Conservation (phyloP, 176 grass and related monocot genomes). For the Chrysopogon serrulatus region DNA sequence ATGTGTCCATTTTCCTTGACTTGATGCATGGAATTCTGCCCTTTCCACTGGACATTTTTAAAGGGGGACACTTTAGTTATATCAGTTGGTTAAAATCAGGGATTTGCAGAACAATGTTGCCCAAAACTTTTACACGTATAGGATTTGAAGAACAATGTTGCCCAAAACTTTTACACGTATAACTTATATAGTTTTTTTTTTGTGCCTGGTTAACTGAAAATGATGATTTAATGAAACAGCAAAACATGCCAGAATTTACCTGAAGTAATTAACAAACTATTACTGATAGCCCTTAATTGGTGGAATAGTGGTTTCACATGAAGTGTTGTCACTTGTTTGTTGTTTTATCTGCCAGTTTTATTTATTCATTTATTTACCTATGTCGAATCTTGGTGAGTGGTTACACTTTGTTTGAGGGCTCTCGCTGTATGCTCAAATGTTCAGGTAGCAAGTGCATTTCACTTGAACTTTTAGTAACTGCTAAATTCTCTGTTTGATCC, state of each 20-base stretch:
- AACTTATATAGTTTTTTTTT: background rate
- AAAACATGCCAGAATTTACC: background rate
- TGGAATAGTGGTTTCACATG: background rate
- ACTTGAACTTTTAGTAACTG: background rate
- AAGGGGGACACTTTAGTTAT: background rate
- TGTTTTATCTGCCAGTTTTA: background rate
- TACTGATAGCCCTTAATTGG: background rate
- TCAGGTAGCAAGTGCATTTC: background rate
- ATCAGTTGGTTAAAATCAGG: background rate
- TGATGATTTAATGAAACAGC: background rate
- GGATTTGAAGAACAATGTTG: no score
- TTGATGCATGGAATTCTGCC: conserved; percentile 15
- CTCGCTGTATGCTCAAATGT: background rate
- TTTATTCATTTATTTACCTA: no score
- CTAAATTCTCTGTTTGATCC: background rate
- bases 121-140: background rate
- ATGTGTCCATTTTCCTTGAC: background rate
- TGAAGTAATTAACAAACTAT: background rate
- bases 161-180: no score
- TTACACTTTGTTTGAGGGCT: background rate
- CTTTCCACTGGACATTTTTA: conserved; percentile 1
- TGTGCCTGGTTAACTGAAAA: background rate
- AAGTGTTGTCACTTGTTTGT: background rate
- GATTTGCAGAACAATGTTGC: background rate
- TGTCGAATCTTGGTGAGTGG: background rate